Evolutionary conservation across 768 basidiomycete genomes (phyloP).

Genomic region (Exidia glandulosa): DNA sequence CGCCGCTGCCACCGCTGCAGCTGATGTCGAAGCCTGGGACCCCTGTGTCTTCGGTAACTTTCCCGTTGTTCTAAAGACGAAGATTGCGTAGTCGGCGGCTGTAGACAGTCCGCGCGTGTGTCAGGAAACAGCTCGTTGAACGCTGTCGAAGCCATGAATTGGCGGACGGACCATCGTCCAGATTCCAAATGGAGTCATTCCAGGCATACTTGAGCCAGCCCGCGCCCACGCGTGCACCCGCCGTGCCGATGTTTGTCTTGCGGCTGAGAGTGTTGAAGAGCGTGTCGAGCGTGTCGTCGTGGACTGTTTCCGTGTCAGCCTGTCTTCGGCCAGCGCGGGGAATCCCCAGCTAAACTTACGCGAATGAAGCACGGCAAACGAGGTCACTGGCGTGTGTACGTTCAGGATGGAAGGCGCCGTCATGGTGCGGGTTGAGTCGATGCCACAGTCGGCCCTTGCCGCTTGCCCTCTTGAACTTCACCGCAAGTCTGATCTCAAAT

Average conservation of each 20-base stretch:
- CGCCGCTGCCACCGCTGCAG: background rate
- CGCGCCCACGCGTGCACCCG: slow-evolving; percentile 50
- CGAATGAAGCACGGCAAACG: slow-evolving; percentile 67
- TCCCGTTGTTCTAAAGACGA: slow-evolving; percentile 50
- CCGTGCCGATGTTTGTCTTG: slow-evolving; percentile 49
- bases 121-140: background rate
- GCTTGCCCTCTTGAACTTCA: too few relatives aligned
- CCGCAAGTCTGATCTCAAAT: background rate
- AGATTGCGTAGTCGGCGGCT: slow-evolving; percentile 87
- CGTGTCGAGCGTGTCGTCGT: slow-evolving; percentile 50
- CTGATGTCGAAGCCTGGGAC: background rate
- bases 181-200: slow-evolving; percentile 66
- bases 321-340: background rate
- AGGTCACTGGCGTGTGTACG: slow-evolving; percentile 66
- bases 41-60: background rate
- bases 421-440: background rate
- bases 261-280: slow-evolving; percentile 63
- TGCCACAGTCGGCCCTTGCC: background rate
- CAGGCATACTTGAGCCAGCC: slow-evolving; percentile 86
- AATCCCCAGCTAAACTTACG: slow-evolving; percentile 24
- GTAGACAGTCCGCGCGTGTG: background rate
- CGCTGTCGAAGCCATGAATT: background rate
- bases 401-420: slow-evolving; percentile 33
- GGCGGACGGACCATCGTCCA: slow-evolving; percentile 69
- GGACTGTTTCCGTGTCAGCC: slow-evolving; percentile 33